Evolutionary conservation across 1,139 yeast genomes (phyloP), one percentile per base, ranked within the genome.

Genomic region (Starmera stellimalicola): DNA sequence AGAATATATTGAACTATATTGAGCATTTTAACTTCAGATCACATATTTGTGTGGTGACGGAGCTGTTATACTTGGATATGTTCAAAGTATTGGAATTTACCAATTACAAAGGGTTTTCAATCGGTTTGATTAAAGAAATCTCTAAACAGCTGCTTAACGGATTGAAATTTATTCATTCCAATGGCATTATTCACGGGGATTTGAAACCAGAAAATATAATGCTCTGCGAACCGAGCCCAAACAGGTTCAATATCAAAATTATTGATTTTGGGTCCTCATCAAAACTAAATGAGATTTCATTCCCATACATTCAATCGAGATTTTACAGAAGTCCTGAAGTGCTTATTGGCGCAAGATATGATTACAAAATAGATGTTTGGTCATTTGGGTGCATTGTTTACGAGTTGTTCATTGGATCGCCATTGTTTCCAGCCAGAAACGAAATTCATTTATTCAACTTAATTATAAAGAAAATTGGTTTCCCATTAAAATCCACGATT

Each of bases 41-140:
- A 22, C 95, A 85, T 53, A 70, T 84, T 62, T 84, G 94, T 53
- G 81, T 85, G 31, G 72, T 76, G 2, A 80, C 88, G 0, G 95
- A 85, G 49, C 55, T 79, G 9, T 59, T 85, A 18, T 75, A 87
- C 0, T 56, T 81, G 23, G 83, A 82, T 39, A 51, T 85, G 20
- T 80, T 73, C 47, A 80, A 84, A 34, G 58, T 80, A 30, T 60
- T 82, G 27, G 83, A 80, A 48, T 58, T 73, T 9, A 70, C 71
- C 10, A 58, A 67, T 32, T 82, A 74, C 54, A 63, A 62, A 42
- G 94, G 95, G 0, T 57, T 85, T 15, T 65, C 74, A 0, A 38
- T 73, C n/a, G 44, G 55, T 2, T 51, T 82, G 9, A 63, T 82
- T 3, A 59, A 63, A 38, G 48, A 52, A 19, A 68, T 84, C 47